Evolutionary conservation across 345 rosid species (phyloP).

Genomic region (Linum usitatissimum): DNA sequence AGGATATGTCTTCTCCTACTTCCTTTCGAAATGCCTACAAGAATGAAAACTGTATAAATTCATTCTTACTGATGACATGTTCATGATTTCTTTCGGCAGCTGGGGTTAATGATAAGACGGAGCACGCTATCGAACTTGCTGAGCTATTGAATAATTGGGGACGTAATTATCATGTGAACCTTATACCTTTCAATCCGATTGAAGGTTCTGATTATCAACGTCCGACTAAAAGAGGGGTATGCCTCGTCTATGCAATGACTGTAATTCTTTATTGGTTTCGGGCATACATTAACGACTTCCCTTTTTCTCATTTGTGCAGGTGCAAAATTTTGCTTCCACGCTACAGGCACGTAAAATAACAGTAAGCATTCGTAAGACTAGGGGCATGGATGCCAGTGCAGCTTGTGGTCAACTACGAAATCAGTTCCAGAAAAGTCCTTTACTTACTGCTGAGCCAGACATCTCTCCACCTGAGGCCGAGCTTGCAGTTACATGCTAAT

Average conservation of each 20-base stretch:
- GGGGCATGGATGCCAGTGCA: conserved; percentile 94
- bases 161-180: conserved; percentile 66
- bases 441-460: conserved; percentile 26
- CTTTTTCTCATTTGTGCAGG: conserved; percentile 26
- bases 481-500: conserved; percentile 33
- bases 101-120: conserved; percentile 75
- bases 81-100: conserved; percentile 36
- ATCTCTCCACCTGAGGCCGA: conserved; percentile 27
- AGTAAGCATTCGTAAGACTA: conserved; percentile 64
- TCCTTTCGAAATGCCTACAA: background rate
- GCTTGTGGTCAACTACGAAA: conserved; percentile 98
- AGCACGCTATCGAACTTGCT: conserved; percentile 75
- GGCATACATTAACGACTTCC: background rate
- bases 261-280: background rate
- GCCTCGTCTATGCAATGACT: conserved; percentile 8
- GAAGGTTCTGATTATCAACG: conserved; percentile 77
- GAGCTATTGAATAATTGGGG: conserved; percentile 80
- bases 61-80: background rate
- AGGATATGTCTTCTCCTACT: background rate
- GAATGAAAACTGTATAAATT: background rate
- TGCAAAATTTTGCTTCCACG: conserved; percentile 55
- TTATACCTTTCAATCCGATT: conserved; percentile 88
- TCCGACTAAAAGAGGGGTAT: conserved; percentile 68
- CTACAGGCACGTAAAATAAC: conserved; percentile 69
- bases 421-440: conserved; percentile 79